Evolutionary conservation across 164 flowering plant genomes (phyloP), one percentile per base, ranked within the genome.

Genomic region (Liquidambar formosana): DNA sequence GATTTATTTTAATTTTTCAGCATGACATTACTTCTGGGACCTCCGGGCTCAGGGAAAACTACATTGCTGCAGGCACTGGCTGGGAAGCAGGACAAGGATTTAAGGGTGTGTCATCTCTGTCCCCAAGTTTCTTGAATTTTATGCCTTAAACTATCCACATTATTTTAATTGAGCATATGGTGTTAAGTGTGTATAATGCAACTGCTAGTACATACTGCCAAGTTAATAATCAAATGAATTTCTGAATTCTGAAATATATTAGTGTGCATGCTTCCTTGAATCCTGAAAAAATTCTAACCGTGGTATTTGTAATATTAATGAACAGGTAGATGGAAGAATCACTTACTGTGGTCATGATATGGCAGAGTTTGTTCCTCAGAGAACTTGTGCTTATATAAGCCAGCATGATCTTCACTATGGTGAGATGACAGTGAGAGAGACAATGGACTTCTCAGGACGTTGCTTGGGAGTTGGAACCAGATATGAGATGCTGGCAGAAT

Each of bases 301-400:
- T 33, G 41, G 41, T 33, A 33, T 6, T 6, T 33, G 41, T 33
- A 33, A 33, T 6, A 33, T 52, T 65, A 25, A 46, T 57, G 22
- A 57, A 45, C 63, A 80, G 83, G 63, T 73, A 41, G 47, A 71
- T 19, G 83, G 83, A 44, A 70, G 66, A 64, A 48, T 80, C 19
- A 77, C 71, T 5, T 79, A 79, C 47, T 77, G 78, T 67, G 83
- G 83, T 33, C 75, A 77, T 51, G 72, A 68, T 26, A 49, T 80
- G 23, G 45, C 70, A 4, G 81, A 75, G 75, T 80, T 80, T 64
- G 69, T 73, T 38, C 81, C 83, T n/a, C 81, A 78, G 51, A 75
- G 79, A 52, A 77, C 77, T 43, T 75, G 77, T 54, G 77, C 83
- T 19, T 78, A 80, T 70, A 57, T 69, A 28, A 63, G 72, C 46